Evolutionary conservation across 768 basidiomycete genomes (phyloP), one percentile per base, ranked within the genome.

Genomic region (Daedalea quercina): DNA sequence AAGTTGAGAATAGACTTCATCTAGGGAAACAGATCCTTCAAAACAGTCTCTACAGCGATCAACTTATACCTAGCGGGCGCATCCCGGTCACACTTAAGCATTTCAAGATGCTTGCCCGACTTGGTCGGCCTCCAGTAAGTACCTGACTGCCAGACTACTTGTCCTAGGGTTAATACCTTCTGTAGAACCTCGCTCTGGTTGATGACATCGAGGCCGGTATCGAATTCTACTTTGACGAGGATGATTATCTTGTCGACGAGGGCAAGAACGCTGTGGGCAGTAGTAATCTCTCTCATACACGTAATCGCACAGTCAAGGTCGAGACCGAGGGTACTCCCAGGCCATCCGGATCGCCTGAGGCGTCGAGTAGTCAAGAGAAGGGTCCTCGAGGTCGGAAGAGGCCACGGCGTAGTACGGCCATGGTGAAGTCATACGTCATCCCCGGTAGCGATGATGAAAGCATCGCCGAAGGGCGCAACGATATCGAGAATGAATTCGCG

Each of bases 21-120:
- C 13, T 41, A 35, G 34, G 34, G 34, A 35, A 20, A 46, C 55
- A 81, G 81, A 70, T 81, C 56, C 65, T 83, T 33, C 72, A 79
- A 54, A 60, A 71, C 28, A 79, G 77, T 60, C 61, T 79, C 48
- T 50, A 58, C 65, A 53, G 61, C 40, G 54, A 58, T 46, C 65
- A 22, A 9, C 34, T 15, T 50, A 33, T 51, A 62, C n/a, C n/a
- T n/a, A n/a, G n/a, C 24, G 56, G 60, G 7, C 78, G 72, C 42
- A 84, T 89, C 24, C 88, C 87, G 20, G 63, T 89, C 28, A 90
- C 87, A 4, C 69, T 90, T 47, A 82, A 86, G 60, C 87, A 88
- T 60, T 90, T 90, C 69, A 78, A 81, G 63, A 62, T 85, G n/a
- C 73, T 90, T 44, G 87, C 87, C 3, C 78, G 75, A 42, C 68